Evolutionary conservation across 106 monocot species (phyloP), one percentile per base, ranked within the genome.

Genomic region (Allium fistulosum): DNA sequence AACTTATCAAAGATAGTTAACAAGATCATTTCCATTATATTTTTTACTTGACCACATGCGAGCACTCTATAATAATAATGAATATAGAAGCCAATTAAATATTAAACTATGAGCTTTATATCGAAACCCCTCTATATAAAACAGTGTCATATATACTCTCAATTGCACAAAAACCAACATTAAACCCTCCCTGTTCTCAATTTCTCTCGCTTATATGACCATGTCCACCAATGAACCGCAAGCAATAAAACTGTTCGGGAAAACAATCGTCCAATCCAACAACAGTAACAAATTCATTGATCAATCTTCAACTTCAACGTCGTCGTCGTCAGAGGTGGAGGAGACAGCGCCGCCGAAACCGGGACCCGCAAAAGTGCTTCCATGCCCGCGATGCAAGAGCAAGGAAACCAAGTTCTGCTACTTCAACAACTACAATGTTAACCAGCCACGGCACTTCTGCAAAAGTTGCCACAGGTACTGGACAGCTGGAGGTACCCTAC

Each of bases 381-480:
- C 62, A 22, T 62, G 62, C 62, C 62, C 26, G 28, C 8, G 62
- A 45, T 62, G 62, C 62, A 62, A 28, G 62, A 62, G 62, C 62
- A 62, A 62, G 62, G 62, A 62, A 46, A 62, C 62, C 28, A 62
- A 62, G 62, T 62, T 62, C 62, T 62, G 62, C 53, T 68, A 53
- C 68, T 68, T 68, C 68, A 68, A 68, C 68, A 68, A 68, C 53
- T 68, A 68, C 68, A 68, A 68, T 53, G 53, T 27, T 7, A 53
- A 51, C 52, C 68, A 68, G 53, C 68, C 68, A 11, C 14, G 68
- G 4, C 68, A 68, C 68, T 69, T 75, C 60, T 75, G 68, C 68
- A 49, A 51, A 26, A 26, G 60, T 2, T 75, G 75, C 61, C 61
- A 75, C 68, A 68, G 75, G 17, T 75, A 75, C 61, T 68, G 75